Evolutionary conservation across 176 grass and related monocot genomes (phyloP).

Genomic region (Carex kokanica): DNA sequence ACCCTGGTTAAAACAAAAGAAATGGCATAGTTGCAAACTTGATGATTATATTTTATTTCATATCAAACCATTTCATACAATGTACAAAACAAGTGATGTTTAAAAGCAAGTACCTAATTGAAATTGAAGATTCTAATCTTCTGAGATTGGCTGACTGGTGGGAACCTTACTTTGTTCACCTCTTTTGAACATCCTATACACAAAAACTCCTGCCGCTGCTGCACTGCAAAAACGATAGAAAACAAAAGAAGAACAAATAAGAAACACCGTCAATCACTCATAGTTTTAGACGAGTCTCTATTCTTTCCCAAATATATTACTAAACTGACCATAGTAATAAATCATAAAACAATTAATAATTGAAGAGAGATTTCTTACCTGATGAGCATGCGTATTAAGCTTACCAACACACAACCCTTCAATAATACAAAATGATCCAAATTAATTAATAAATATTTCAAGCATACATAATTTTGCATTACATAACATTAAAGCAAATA

Average conservation of each 20-base stretch:
- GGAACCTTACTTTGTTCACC: conserved; percentile 5
- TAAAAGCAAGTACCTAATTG: not conserved
- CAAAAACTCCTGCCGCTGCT: conserved; percentile 15
- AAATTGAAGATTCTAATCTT: conserved; percentile 23
- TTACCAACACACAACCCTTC: not conserved
- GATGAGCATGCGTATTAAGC: not conserved
- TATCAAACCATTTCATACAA: not conserved
- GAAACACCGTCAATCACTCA: not conserved
- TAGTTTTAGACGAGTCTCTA: not conserved
- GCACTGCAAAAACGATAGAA: conserved; percentile 4
- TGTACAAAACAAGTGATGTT: not conserved
- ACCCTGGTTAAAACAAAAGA: conserved; percentile 1
- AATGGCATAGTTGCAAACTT: not conserved
- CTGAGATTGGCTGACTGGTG: not conserved
- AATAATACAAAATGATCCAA: conserved; percentile 11
- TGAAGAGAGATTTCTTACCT: not conserved
- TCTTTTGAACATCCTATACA: conserved; percentile 23
- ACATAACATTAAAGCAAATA: not conserved
- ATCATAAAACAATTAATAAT: not conserved
- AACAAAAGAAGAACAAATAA: not conserved
- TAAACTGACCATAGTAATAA: not conserved
- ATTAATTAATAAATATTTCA: not conserved
- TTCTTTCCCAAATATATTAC: not conserved
- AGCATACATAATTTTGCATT: not conserved
- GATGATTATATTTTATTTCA: not conserved